These are phyloP conservation scores for Auriscalpium microsporum DNA, from an alignment of 768 basidiomycete species.

Conservation along the genomic window DNA sequence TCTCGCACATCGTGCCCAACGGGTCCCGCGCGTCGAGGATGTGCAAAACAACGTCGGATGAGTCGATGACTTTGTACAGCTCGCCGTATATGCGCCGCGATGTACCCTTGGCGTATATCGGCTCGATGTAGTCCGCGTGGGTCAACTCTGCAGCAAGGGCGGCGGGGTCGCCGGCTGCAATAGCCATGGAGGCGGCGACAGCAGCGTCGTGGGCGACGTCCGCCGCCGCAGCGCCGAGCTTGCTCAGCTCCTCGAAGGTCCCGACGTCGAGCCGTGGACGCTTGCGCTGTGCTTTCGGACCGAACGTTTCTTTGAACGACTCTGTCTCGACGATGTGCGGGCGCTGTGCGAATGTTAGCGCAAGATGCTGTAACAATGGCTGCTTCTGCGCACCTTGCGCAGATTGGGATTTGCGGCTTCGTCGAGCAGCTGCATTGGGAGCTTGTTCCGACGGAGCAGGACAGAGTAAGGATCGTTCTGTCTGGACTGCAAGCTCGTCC, in stretches of 20 bases:
- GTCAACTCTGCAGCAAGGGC: conserved; percentile 38
- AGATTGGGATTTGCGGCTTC: conserved; percentile 75
- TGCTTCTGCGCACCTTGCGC: conserved; percentile 50
- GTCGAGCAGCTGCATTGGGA: conserved; percentile 93
- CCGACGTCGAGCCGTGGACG: conserved; percentile 81
- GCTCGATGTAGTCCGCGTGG: conserved; percentile 77
- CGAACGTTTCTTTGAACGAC: conserved; percentile 90
- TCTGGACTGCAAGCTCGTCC: conserved; percentile 74
- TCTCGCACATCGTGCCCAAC: conserved; percentile 89
- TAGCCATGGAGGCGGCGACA: conserved; percentile 34
- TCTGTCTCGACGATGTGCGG: conserved; percentile 95
- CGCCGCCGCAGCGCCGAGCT: conserved; percentile 46
- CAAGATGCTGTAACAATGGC: neutral
- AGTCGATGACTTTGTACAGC: conserved; percentile 98
- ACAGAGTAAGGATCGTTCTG: conserved; percentile 97
- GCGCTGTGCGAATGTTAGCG: conserved; percentile 38
- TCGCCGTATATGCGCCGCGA: conserved; percentile 95
- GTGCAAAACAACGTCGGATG: conserved; percentile 93
- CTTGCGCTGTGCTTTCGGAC: conserved; percentile 92
- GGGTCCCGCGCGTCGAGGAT: conserved; percentile 95
- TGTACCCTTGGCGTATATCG: conserved; percentile 92
- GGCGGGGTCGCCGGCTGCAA: conserved; percentile 31
- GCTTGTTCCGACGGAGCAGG: conserved; percentile 85
- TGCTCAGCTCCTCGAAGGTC: conserved; percentile 83
- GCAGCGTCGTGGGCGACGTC: conserved; percentile 44